phyloP scores from a whole-genome alignment of 768 basidiomycete genomes.

The Lactarius vividus region DNA sequence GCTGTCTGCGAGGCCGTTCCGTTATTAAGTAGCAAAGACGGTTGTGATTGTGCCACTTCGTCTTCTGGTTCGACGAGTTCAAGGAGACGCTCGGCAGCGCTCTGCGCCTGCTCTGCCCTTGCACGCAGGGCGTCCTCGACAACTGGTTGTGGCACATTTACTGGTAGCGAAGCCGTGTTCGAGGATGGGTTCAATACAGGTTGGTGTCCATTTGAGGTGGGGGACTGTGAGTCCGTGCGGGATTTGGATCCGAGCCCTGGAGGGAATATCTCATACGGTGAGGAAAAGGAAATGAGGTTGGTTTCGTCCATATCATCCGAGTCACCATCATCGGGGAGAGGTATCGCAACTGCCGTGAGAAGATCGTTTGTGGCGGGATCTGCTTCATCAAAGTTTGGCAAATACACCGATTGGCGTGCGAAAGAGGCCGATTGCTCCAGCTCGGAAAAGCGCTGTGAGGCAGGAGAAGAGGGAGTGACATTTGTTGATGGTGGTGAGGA shows the following conservation, averaged over 20 bases:
- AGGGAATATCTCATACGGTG: constrained; percentile 55
- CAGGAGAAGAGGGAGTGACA: constrained; percentile 25
- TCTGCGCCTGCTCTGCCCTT: constrained; percentile 90
- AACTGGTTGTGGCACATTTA: constrained; percentile 47
- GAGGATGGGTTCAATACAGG: constrained; percentile 54
- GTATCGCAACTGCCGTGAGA: constrained; percentile 66
- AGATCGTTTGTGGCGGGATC: constrained; percentile 40
- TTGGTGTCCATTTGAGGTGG: constrained; percentile 47
- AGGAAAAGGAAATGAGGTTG: constrained; percentile 71
- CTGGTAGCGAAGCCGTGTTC: constrained; percentile 46
- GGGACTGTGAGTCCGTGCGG: constrained; percentile 50
- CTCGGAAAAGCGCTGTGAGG: constrained; percentile 24
- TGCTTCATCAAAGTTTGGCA: constrained; percentile 46
- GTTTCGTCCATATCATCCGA: constrained; percentile 58
- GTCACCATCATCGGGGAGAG: constrained; percentile 72
- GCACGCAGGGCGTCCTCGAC: constrained; percentile 85
- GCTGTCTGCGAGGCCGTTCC: constrained; percentile 41
- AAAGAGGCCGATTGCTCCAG: constrained; percentile 8
- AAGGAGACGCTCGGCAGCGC: constrained; percentile 82
- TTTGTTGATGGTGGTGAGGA: constrained; percentile 32
- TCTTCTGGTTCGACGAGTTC: constrained; percentile 85
- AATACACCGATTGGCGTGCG: constrained; percentile 32
- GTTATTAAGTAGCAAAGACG: constrained; percentile 25
- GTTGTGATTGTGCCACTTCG: constrained; percentile 33
- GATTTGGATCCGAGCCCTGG: constrained; percentile 37